Evolutionary conservation across 768 basidiomycete species (phyloP), one percentile per base, ranked within the genome.

Genomic region (Coprinellus aureogranulatus): DNA sequence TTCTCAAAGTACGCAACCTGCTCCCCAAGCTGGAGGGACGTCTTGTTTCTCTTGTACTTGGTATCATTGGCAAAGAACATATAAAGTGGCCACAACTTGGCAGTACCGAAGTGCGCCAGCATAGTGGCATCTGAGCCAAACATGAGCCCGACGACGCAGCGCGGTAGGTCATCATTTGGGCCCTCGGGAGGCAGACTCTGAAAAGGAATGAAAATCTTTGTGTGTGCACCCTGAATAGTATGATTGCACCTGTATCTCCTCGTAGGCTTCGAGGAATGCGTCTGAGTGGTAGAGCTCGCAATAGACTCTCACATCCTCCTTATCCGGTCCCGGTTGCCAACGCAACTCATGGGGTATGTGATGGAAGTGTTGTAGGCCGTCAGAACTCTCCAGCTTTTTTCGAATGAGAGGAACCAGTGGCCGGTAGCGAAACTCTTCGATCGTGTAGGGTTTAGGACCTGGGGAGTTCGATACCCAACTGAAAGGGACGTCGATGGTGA

Each of bases 211-310:
- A n/a, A n/a, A n/a, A n/a, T n/a, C n/a, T n/a, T n/a, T n/a, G n/a
- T n/a, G n/a, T n/a, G n/a, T n/a, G n/a, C n/a, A n/a, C n/a, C n/a
- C n/a, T n/a, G n/a, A n/a, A n/a, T 34, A 6, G 34, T 34, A 34
- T 6, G 34, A 14, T 34, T 34, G 14, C 31, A 37, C 23, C 18
- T 50, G 31, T 14, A 58, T 26, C 23, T 39, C 54, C 11, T 51
- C 23, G 14, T 66, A 46, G 28, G 64, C 64, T 12, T 64, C 53
- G 26, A 61, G 14, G 40, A 65, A 70, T 0, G 55, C 55, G 48
- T 66, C 62, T 0, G 65, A 53, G 9, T 30, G 61, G 39, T 68
- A 70, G 1, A 66, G 27, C 28, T 70, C 65, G 18, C 44, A 23
- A 31, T 55, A 47, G 1, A 68, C n/a, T 1, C 63, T 57, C 39